Conservation (phyloP, 192 early-diverging fungal genomes). For the Linnemannia schmuckeri region DNA sequence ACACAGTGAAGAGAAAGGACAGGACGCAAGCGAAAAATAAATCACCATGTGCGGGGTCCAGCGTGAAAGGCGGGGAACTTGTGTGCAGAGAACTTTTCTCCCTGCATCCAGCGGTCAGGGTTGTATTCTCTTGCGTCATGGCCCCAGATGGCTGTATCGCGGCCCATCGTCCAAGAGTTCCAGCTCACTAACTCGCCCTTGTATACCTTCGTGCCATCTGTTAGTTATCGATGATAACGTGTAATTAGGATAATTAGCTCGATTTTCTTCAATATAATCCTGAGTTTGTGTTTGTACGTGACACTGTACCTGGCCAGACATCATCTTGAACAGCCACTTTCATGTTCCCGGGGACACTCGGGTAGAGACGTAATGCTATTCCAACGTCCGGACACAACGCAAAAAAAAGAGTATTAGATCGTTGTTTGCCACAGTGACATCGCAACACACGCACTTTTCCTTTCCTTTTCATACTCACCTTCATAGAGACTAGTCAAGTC, state of each 20-base stretch:
- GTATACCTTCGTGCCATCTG: conserved; percentile 55
- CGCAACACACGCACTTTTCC: not conserved
- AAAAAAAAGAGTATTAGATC: not conserved
- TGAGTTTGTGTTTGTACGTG: not conserved
- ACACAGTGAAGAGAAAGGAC: too few species aligned
- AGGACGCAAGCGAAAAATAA: too few species aligned
- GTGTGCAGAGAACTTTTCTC: conserved; percentile 23
- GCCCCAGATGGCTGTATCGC: conserved; percentile 56
- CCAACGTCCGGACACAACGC: conserved; percentile 8
- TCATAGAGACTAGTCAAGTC: conserved; percentile 7
- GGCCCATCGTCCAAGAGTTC: conserved; percentile 51
- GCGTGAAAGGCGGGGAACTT: conserved; percentile 66
- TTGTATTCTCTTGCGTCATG: conserved; percentile 48
- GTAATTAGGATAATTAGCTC: not conserved
- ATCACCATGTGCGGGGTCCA: conserved; percentile 57
- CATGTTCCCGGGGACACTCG: conserved; percentile 58
- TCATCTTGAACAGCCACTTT: conserved; percentile 59
- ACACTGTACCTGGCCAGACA: conserved; percentile 43
- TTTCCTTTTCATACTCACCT: not conserved
- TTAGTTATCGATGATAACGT: not conserved
- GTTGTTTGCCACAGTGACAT: not conserved
- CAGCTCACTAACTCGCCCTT: conserved; percentile 56
- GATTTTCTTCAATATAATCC: too few species aligned
- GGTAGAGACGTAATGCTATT: conserved; percentile 51
- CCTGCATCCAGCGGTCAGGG: conserved; percentile 54